phyloP scores from a whole-genome alignment of 2,329 filamentous ascomycete species.

The Cordyceps javanica region DNA sequence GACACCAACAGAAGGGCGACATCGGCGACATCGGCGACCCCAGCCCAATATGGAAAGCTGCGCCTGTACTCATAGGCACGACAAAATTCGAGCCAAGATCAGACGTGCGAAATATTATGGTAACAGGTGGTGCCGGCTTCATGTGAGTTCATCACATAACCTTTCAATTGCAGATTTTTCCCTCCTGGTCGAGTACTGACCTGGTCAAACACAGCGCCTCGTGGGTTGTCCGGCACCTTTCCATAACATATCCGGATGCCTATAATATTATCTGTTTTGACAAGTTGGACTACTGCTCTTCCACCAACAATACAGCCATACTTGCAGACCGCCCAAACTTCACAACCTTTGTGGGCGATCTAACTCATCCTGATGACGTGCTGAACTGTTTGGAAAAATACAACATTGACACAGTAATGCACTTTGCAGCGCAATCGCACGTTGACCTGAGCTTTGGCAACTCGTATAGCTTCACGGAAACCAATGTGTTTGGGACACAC shows the following conservation, averaged over 20 bases:
- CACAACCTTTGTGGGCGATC: constrained; percentile 71
- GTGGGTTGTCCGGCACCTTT: constrained; percentile 76
- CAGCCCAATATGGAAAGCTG: constrained; percentile 57
- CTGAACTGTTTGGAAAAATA: constrained; percentile 64
- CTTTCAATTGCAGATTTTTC: not conserved
- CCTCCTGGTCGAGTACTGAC: not conserved
- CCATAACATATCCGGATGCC: constrained; percentile 62
- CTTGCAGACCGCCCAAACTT: constrained; percentile 67
- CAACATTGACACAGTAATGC: constrained; percentile 72
- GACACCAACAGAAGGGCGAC: not conserved
- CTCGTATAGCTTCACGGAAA: constrained; percentile 74
- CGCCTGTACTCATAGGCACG: constrained; percentile 62
- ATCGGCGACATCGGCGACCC: constrained; percentile 34
- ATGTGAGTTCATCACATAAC: constrained; percentile 51
- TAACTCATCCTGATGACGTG: constrained; percentile 65
- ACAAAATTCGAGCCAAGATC: constrained; percentile 63
- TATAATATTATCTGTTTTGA: constrained; percentile 82
- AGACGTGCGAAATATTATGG: constrained; percentile 73
- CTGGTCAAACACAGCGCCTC: constrained; percentile 52
- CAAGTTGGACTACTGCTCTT: constrained; percentile 78
- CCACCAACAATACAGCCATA: constrained; percentile 69
- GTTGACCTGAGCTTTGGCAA: constrained; percentile 80
- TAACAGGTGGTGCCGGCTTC: constrained; percentile 80
- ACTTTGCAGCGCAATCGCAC: constrained; percentile 82
- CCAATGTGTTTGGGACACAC: constrained; percentile 80